Evolutionary conservation across 225 moss, liverwort and hornwort genomes (phyloP).

Genomic region (Marchantia polymorpha): DNA sequence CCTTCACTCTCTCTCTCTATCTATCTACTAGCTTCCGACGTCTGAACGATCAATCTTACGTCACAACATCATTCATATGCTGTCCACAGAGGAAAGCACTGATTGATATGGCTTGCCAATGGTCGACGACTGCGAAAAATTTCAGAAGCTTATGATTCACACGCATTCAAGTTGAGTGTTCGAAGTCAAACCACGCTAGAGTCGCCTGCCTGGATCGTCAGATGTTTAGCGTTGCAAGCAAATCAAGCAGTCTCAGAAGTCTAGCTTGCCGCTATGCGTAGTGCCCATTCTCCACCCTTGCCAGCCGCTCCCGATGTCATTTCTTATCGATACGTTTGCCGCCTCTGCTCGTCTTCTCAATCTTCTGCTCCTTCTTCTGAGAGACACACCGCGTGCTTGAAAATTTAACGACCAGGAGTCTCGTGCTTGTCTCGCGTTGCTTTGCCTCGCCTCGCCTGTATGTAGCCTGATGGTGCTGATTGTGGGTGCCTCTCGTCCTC

Average conservation of each 20-base stretch:
- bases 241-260: background rate
- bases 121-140: constrained; percentile 6
- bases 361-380: background rate
- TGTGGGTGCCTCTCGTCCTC: background rate
- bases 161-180: constrained; percentile 9
- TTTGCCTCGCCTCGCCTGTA: background rate
- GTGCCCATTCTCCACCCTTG: background rate
- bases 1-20: background rate
- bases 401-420: background rate
- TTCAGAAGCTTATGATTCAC: constrained; percentile 7
- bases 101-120: background rate
- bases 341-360: background rate
- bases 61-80: constrained; percentile 3
- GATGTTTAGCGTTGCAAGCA: background rate
- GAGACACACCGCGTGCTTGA: background rate
- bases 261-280: background rate
- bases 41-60: constrained; percentile 2
- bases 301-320: no score
- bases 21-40: no score
- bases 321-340: background rate
- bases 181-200: constrained; percentile 5
- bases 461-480: background rate
- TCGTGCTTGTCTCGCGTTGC: background rate
- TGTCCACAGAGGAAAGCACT: constrained; percentile 11
- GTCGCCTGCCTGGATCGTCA: background rate